Evolutionary conservation across 768 basidiomycete genomes (phyloP).

Genomic region (Lactifluus hygrophoroides): DNA sequence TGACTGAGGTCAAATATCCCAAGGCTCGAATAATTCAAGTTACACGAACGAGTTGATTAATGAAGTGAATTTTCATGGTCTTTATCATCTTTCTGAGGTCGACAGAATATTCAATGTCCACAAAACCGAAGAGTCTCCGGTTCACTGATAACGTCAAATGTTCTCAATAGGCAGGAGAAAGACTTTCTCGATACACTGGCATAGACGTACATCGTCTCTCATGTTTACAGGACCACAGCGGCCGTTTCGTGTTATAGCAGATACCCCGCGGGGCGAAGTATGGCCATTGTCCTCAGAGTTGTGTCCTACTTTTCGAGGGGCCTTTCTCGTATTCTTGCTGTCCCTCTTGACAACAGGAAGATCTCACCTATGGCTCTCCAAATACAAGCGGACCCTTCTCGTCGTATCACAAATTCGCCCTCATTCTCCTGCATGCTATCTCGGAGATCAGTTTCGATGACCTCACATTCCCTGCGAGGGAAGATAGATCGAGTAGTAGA

Average conservation of each 20-base stretch:
- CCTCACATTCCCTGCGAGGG: not conserved
- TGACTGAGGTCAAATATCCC: not conserved
- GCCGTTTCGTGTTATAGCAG: not conserved
- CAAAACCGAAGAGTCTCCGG: too few relatives aligned
- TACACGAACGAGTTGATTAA: not conserved
- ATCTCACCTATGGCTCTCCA: not conserved
- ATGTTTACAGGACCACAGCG: too few relatives aligned
- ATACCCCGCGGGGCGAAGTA: accelerated
- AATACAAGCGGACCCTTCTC: not conserved
- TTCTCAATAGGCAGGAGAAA: too few relatives aligned
- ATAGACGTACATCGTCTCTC: not conserved
- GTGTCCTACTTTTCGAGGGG: not conserved
- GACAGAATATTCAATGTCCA: not conserved
- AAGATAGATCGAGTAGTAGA: not conserved
- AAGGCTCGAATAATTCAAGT: not conserved
- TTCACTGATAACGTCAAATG: too few relatives aligned
- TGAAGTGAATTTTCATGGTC: not conserved
- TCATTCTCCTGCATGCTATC: not conserved
- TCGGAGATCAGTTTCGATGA: too few relatives aligned
- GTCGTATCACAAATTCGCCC: too few relatives aligned
- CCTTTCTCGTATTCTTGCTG: not conserved
- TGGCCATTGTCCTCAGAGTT: not conserved
- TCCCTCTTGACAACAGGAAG: not conserved
- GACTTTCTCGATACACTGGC: not conserved
- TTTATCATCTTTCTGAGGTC: not conserved